Conservation (phyloP, 495 filamentous ascomycete species). For the Penicillium daleae region DNA sequence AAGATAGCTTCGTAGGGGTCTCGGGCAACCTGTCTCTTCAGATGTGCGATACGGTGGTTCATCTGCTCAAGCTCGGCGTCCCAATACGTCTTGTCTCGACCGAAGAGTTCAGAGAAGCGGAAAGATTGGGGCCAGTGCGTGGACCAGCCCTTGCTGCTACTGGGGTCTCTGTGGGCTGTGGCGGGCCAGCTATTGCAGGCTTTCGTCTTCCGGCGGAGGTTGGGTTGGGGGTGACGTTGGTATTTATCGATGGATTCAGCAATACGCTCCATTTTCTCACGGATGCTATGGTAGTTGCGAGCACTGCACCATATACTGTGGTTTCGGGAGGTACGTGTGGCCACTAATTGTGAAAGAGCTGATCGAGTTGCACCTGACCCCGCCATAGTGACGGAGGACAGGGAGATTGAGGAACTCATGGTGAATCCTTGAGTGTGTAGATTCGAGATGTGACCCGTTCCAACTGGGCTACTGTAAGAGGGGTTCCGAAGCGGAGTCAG, state of each 20-base stretch:
- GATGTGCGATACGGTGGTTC: conserved; percentile 33
- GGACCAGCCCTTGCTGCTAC: conserved; percentile 14
- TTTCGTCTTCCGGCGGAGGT: conserved; percentile 14
- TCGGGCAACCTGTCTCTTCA: conserved; percentile 41
- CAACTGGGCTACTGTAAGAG: background rate
- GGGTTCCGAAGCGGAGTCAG: background rate
- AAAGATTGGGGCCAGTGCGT: conserved; percentile 19
- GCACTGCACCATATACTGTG: conserved; percentile 22
- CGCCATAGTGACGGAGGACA: conserved; percentile 17
- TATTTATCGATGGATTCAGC: conserved; percentile 21
- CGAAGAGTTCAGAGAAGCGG: conserved; percentile 17
- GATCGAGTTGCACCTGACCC: conserved; percentile 15
- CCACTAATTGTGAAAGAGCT: conserved; percentile 18
- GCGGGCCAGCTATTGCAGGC: conserved; percentile 14
- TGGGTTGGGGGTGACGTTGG: conserved; percentile 21
- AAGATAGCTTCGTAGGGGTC: conserved; percentile 51
- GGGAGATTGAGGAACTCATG: conserved; percentile 27
- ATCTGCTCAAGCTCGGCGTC: conserved; percentile 23
- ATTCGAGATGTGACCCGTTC: background rate
- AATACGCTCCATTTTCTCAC: conserved; percentile 20
- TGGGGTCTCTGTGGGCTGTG: conserved; percentile 9
- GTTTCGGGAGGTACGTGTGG: conserved; percentile 10
- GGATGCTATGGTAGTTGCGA: conserved; percentile 15
- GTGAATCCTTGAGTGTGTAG: background rate
- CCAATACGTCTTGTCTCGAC: conserved; percentile 23